Conservation (phyloP, 2,329 filamentous ascomycete genomes). For the Diplodia intermedia region DNA sequence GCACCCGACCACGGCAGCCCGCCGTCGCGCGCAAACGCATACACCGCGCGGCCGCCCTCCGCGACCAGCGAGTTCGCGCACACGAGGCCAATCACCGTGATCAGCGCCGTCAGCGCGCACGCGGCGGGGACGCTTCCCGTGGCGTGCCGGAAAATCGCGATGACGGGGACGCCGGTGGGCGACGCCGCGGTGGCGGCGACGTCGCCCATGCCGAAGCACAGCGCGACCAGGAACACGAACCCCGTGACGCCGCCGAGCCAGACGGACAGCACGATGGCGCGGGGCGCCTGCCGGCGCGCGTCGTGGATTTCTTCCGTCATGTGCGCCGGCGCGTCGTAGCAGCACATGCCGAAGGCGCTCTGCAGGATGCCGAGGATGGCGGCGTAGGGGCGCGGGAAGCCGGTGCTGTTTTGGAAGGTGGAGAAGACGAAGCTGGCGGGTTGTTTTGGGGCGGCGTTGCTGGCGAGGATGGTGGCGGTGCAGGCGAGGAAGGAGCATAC, state of each 20-base stretch:
- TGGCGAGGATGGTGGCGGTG: slow-evolving; percentile 60
- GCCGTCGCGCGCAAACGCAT: slow-evolving; percentile 58
- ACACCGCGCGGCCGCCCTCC: slow-evolving; percentile 56
- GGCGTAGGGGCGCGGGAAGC: slow-evolving; percentile 59
- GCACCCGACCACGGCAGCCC: slow-evolving; percentile 60
- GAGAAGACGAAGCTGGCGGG: slow-evolving; percentile 62
- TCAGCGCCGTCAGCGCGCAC: slow-evolving; percentile 55
- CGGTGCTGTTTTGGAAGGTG: slow-evolving; percentile 62
- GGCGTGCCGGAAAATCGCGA: slow-evolving; percentile 61
- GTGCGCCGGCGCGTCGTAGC: slow-evolving; percentile 58
- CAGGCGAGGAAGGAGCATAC: slow-evolving; percentile 60
- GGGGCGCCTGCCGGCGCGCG: slow-evolving; percentile 58
- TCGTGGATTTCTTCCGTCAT: slow-evolving; percentile 65
- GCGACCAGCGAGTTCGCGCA: slow-evolving; percentile 57
- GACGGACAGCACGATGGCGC: slow-evolving; percentile 56
- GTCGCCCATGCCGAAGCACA: slow-evolving; percentile 61
- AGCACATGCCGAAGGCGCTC: slow-evolving; percentile 63
- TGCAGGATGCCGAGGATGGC: slow-evolving; percentile 63
- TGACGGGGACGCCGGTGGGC: slow-evolving; percentile 59
- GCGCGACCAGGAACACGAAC: slow-evolving; percentile 56
- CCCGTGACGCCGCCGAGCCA: slow-evolving; percentile 55
- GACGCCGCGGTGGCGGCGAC: slow-evolving; percentile 55
- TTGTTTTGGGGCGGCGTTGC: slow-evolving; percentile 58
- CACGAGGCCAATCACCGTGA: slow-evolving; percentile 57
- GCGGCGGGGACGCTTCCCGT: slow-evolving; percentile 55